Evolutionary conservation across 345 rosid species (phyloP).

Genomic region (Corchorus olitorius): DNA sequence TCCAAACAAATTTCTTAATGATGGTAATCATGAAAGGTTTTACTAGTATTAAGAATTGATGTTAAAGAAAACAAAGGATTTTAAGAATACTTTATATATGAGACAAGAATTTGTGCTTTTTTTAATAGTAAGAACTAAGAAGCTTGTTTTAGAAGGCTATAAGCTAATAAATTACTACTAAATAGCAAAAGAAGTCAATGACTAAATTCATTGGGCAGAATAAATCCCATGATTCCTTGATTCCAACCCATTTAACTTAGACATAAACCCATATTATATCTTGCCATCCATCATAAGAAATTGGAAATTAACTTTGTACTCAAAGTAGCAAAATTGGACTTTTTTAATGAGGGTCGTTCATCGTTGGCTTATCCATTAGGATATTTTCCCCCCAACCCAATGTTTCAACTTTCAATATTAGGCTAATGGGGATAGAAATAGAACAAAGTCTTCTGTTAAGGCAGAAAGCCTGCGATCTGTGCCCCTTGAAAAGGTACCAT

Average conservation of each 20-base stretch:
- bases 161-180: neutral
- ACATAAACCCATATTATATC: neutral
- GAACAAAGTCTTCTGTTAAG: neutral
- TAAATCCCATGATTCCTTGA: neutral
- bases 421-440: neutral
- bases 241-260: neutral
- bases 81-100: too few relatives aligned
- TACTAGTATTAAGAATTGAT: neutral
- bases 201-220: neutral
- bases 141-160: neutral
- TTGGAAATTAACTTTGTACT: neutral
- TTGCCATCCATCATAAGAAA: neutral
- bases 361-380: constrained; percentile 25
- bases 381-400: neutral
- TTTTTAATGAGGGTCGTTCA: constrained; percentile 29
- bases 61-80: neutral
- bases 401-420: too few relatives aligned
- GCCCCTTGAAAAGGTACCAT: constrained; percentile 25
- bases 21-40: neutral
- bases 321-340: neutral
- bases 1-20: too few relatives aligned
- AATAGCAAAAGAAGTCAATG: neutral
- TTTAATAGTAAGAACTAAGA: too few relatives aligned
- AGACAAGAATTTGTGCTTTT: neutral
- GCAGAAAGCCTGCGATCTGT: constrained; percentile 27